These are phyloP conservation scores for Pseudogymnoascus sp. DNA, from an alignment of 2,329 filamentous ascomycete genomes.

Conservation along the genomic window DNA sequence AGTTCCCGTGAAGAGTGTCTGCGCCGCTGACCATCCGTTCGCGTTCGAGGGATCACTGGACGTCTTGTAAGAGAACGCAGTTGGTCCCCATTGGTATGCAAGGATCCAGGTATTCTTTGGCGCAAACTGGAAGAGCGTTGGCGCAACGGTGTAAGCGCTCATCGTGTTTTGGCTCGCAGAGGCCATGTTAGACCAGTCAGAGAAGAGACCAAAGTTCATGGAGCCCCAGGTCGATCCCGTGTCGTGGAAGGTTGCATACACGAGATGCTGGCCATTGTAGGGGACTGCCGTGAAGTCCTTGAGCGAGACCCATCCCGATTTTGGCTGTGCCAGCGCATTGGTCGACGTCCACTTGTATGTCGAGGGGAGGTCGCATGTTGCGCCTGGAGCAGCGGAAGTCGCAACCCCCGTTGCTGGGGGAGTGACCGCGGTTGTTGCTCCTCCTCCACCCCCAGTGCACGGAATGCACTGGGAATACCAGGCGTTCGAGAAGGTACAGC, in stretches of 20 bases:
- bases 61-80: constrained; percentile 51
- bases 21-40: constrained; percentile 45
- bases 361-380: constrained; percentile 42
- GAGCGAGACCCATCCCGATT: constrained; percentile 45
- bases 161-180: constrained; percentile 44
- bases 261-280: constrained; percentile 50
- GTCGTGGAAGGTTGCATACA: constrained; percentile 47
- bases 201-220: constrained; percentile 48
- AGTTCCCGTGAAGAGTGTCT: constrained; percentile 47
- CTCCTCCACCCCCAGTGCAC: too few relatives aligned
- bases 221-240: constrained; percentile 41
- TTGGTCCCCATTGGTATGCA: constrained; percentile 54
- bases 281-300: constrained; percentile 53
- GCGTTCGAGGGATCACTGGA: constrained; percentile 47
- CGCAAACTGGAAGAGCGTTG: constrained; percentile 53
- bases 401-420: too few relatives aligned
- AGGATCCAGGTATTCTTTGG: constrained; percentile 55
- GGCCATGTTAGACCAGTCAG: constrained; percentile 43
- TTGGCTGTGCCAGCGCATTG: constrained; percentile 41
- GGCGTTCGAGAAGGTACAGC: too few relatives aligned
- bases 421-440: too few relatives aligned
- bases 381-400: too few relatives aligned
- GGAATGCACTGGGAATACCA: too few relatives aligned
- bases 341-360: constrained; percentile 48
- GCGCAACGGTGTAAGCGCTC: constrained; percentile 42